These are phyloP conservation scores for Aspergillus cavernicola DNA, from an alignment of 495 filamentous ascomycete species.

Conservation along the genomic window DNA sequence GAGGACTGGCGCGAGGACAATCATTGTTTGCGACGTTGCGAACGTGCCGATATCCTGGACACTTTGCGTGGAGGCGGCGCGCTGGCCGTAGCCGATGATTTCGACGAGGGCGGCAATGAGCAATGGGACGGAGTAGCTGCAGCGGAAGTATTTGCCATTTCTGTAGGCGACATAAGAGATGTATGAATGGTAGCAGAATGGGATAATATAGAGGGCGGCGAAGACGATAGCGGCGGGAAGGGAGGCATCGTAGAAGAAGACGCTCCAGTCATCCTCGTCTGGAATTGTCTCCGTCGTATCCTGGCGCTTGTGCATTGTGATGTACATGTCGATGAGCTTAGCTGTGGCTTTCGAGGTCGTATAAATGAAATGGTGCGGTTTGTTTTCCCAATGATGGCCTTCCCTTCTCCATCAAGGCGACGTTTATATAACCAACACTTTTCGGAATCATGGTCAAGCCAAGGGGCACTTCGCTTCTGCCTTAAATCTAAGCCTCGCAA, in stretches of 20 bases:
- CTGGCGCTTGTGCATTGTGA: background rate
- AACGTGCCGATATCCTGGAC: slow-evolving; percentile 17
- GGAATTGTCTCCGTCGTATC: background rate
- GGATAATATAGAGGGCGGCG: background rate
- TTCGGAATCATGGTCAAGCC: background rate
- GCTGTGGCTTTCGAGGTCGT: no score
- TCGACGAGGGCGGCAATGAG: slow-evolving; percentile 19
- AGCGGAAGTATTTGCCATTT: slow-evolving; percentile 4
- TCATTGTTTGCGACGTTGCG: slow-evolving; percentile 26
- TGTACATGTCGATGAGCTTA: background rate
- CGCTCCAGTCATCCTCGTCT: slow-evolving; percentile 5
- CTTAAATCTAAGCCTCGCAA: background rate
- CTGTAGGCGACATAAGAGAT: background rate
- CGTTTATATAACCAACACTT: background rate
- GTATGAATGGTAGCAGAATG: slow-evolving; percentile 1
- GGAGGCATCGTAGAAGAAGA: slow-evolving; percentile 7
- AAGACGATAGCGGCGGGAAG: slow-evolving; percentile 4
- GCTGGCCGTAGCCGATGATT: slow-evolving; percentile 21
- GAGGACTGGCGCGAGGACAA: slow-evolving; percentile 31
- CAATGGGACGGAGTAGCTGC: slow-evolving; percentile 19
- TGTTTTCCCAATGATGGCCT: no score
- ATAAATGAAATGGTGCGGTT: no score
- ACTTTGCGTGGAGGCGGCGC: slow-evolving; percentile 13
- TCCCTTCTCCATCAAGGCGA: background rate
- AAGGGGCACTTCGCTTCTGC: background rate